Conservation (phyloP, 768 basidiomycete genomes). For the Cystobasidium tubakii region DNA sequence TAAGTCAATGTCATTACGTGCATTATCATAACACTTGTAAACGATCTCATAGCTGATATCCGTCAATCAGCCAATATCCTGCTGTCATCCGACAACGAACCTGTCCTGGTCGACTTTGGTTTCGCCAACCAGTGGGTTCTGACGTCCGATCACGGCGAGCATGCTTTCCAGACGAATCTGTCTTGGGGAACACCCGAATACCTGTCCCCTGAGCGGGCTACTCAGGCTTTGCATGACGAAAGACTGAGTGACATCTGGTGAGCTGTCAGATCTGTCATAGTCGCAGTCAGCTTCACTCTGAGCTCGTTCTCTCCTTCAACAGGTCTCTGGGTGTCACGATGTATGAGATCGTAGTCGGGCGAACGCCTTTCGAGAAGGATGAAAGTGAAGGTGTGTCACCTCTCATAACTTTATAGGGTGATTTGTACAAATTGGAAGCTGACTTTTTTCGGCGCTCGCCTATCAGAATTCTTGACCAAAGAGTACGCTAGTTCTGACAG, state of each 20-base stretch:
- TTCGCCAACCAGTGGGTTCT: conserved; percentile 77
- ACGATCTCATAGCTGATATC: conserved; percentile 46
- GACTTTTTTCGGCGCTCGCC: not conserved
- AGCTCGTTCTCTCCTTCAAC: not conserved
- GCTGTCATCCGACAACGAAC: conserved; percentile 61
- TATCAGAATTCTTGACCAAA: conserved; percentile 54
- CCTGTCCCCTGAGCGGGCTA: conserved; percentile 83
- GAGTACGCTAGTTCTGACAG: conserved; percentile 63
- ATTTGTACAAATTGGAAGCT: too few relatives aligned
- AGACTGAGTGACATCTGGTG: conserved; percentile 65
- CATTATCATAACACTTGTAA: too few relatives aligned
- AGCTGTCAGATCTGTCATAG: not conserved
- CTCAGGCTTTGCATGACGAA: conserved; percentile 83
- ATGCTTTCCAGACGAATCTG: conserved; percentile 42
- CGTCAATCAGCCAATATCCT: conserved; percentile 83
- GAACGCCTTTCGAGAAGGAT: conserved; percentile 68
- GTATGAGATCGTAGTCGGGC: conserved; percentile 85
- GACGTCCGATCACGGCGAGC: not conserved
- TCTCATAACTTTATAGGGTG: not conserved
- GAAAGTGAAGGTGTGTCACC: conserved; percentile 4
- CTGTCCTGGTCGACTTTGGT: conserved; percentile 91
- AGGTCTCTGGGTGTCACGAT: conserved; percentile 59
- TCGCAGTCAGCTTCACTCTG: not conserved
- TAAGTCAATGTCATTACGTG: not conserved
- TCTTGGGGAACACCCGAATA: conserved; percentile 67